Evolutionary conservation across 2,329 filamentous ascomycete genomes (phyloP).

Genomic region (Ceratocystis diversiconidia): DNA sequence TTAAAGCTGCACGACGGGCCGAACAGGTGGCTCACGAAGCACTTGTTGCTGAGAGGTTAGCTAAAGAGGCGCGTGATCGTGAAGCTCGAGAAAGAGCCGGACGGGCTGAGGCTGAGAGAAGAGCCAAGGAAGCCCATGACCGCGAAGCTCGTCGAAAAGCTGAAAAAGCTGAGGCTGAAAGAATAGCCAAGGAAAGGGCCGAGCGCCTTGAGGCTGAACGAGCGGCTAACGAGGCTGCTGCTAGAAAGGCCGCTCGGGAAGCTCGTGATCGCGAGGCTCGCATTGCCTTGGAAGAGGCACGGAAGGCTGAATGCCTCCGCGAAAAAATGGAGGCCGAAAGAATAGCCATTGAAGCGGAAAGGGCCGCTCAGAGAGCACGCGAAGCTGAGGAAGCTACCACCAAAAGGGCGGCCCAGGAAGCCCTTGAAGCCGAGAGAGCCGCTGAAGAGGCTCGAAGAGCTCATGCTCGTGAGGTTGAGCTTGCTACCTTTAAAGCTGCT

Average conservation of each 20-base stretch:
- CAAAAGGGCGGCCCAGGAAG: constrained; percentile 19
- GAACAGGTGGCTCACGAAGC: not conserved
- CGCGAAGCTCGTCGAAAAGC: not conserved
- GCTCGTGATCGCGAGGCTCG: constrained; percentile 30
- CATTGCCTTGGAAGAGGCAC: constrained; percentile 21
- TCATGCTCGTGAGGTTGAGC: no score
- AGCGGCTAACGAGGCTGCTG: not conserved
- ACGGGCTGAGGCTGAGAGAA: not conserved
- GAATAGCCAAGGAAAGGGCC: not conserved
- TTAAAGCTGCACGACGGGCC: not conserved
- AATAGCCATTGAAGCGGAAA: constrained; percentile 7
- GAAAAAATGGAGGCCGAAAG: constrained; percentile 32
- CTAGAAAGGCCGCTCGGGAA: not conserved
- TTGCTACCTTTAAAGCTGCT: constrained; percentile 21
- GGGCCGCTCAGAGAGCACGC: not conserved
- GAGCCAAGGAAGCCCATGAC: not conserved
- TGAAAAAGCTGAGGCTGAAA: not conserved
- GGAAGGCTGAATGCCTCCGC: constrained; percentile 24
- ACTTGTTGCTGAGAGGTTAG: not conserved
- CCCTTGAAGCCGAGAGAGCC: constrained; percentile 20
- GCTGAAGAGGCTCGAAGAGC: constrained; percentile 24
- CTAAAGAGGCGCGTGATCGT: not conserved
- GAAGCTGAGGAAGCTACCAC: constrained; percentile 30
- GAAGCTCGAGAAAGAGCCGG: not conserved
- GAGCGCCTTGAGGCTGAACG: not conserved